Base-by-base conservation (phyloP, 331 rosid genomes). In the Saraca asoca region DNA sequence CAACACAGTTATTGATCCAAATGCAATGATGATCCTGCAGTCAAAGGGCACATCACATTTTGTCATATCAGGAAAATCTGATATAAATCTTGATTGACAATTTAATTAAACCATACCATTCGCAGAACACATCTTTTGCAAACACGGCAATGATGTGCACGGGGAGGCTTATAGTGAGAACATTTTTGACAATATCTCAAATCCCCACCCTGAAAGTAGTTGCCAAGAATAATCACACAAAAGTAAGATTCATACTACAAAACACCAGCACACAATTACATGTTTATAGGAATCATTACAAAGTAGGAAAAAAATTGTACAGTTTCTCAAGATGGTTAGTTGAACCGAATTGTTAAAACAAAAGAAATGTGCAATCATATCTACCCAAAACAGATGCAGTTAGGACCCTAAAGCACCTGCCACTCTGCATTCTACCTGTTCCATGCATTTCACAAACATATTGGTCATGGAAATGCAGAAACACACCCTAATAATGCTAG, bases 131-230 rank as follows among this genome's bases (percentile, higher is more conserved):
- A 93, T 85, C 93, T 84, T 81, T 77, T 87, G 79, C 98, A 93
- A 62, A 90, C 89, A 73, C 97, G 96, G 57, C 98, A 93, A 81
- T 93, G 98, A 84, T 93, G 98, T 33, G 97, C 92, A 20, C 98
- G 98, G n/a, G 98, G 92, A 71, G 98, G 98, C 85, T 93, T 93
- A 80, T 86, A 80, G 56, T 78, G 98, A 78, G 92, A 78, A 77
- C 98, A 93, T 80, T 93, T 93, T 70, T 93, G 97, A 77, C 98
- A 93, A 73, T 82, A 93, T 78, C 98, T 83, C 82, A 93, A 73
- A 74, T 93, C 98, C 55, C 97, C 98, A 64, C 97, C 87, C 97
- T 93, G 95, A 79, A 79, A 34, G 62, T 72, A 76, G 14, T 66
- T 78, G 75, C 63, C 67, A 69, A 31, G 34, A 72, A 72, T 64